Percentiles rank a stretch among this genome's conserved stretches.
Conservation (phyloP, 352 stramenopile genomes). For the Phytophthora meadii region DNA sequence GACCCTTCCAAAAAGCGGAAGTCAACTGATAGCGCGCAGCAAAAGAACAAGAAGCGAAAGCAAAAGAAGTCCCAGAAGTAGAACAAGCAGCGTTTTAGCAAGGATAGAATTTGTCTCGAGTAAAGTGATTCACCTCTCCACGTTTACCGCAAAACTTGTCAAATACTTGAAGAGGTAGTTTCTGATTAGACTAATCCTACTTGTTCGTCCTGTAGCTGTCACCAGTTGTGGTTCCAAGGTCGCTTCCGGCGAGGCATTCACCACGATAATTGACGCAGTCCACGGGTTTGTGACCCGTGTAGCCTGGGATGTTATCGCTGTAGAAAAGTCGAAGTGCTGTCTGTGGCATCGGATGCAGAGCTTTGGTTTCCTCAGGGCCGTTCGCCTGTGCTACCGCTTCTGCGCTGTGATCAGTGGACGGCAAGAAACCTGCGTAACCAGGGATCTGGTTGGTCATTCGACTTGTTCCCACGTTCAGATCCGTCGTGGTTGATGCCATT, state of each 20-base stretch:
- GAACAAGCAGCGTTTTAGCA: conserved; percentile 4
- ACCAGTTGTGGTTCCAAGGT: conserved; percentile 67
- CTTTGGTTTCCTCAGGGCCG: conserved; percentile 35
- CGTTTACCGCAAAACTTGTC: too few species aligned
- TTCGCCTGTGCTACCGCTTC: conserved; percentile 65
- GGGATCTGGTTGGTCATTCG: conserved; percentile 85
- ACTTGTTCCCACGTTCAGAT: conserved; percentile 73
- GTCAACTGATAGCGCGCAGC: conserved; percentile 4
- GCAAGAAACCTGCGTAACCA: conserved; percentile 80
- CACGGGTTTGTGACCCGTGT: conserved; percentile 81
- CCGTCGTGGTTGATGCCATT: conserved; percentile 82
- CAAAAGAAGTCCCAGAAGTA: conserved; percentile 40
- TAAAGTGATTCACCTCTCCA: too few species aligned
- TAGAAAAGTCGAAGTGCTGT: conserved; percentile 77
- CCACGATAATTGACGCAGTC: conserved; percentile 84
- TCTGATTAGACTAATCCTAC: conserved; percentile 26
- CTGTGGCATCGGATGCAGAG: conserved; percentile 39
- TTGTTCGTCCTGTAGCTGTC: conserved; percentile 63
- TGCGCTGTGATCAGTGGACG: conserved; percentile 61
- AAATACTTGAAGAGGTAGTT: too few species aligned
- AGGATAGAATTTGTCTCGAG: background rate
- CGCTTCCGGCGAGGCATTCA: conserved; percentile 67
- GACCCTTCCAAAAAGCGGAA: conserved; percentile 37
- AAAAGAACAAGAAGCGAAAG: conserved; percentile 39
- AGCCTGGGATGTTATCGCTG: conserved; percentile 83